Evolutionary conservation across 192 early-diverging fungal species (phyloP), one percentile per base, ranked within the genome.

Genomic region (Lunasporangiospora selenospora): DNA sequence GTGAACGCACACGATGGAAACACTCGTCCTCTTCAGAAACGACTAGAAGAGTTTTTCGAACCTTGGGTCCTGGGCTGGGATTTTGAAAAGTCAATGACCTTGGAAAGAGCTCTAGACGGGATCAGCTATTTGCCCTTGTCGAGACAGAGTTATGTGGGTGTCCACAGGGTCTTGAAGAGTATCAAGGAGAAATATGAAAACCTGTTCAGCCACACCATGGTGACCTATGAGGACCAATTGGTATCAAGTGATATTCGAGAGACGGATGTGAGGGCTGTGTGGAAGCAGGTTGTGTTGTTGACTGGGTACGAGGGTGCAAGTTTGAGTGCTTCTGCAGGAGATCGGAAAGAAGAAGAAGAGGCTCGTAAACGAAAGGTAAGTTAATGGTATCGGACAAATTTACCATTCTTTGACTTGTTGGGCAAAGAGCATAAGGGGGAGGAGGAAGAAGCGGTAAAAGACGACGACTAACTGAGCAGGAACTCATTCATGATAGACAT

Each of bases 61-160:
- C 60, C 77, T n/a, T 87, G 85, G 85, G 82, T 87, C 34, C 77
- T 77, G 59, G 61, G 80, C 23, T 84, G 82, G 85, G 78, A 87
- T 49, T 87, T 84, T 71, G 80, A 82, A 21, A 71, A 70, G 33
- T 19, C 58, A 0, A 73, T 73, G 69, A 73, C 49, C 7, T 19
- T 73, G 11, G 69, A 73, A 24, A 37, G 46, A 18, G 55, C 69
- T 12, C 13, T 73, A 9, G 69, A 73, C 30, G 69, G 69, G 7
- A 63, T 73, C 31, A 50, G 58, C 3, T 73, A 73, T 18, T 57
- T 73, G 36, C 69, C 69, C 26, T 19, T 73, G 60, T 52, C 54
- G 11, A 34, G 43, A 26, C 26, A 34, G 13, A 44, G 53, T 21
- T 51, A 56, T 42, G n/a, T 38, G 15, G 61, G 27, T 21, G 41